Base-by-base conservation (phyloP, 208 protist genomes). In the Blastocrithidia nonstop region DNA sequence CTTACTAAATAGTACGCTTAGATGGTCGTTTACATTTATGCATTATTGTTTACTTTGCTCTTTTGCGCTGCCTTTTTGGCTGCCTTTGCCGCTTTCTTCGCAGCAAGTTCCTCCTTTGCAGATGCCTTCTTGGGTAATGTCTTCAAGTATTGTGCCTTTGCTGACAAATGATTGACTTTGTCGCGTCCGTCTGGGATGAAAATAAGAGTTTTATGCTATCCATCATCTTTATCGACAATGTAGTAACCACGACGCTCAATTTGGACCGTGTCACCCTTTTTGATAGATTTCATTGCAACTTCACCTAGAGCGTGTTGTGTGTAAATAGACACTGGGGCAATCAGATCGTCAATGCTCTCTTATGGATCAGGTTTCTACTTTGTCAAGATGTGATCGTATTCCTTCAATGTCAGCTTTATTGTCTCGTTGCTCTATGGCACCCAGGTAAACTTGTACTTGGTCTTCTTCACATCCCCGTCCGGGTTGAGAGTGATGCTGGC, bases 361-460 rank as follows among this genome's bases (percentile, higher is more conserved):
- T 97, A 93, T 8, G 74, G 80, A 44, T 98, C 95, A 4, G 97
- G 54, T 59, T 98, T 98, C 50, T 76, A 66, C 62, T 97, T 98
- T 9, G 75, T 98, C 44, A 99, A 81, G 6, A 99, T 54, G 53
- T 97, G 78, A 61, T 97, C 97, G 72, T 91, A 98, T 48, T 98
- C 87, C 39, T 75, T 65, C 7, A 97, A 57, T 15, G 65, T 55
- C 7, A 97, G 65, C 20, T 57, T 19, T 7, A 93, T 54, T 6
- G 71, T 50, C 15, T 69, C 65, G n/a, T 72, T 57, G 49, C 70
- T 79, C 39, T 86, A 77, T 9, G 93, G 42, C 7, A 99, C 54
- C 96, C 97, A 99, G 7, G 93, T 97, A 6, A 99, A 54, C 79
- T 99, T 99, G 58, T 94, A 88, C 58, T 97, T 96, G 32, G 97